Evolutionary conservation across 1,284 basidiomycete genomes (phyloP), one percentile per base, ranked within the genome.

Genomic region (Dichomitus squalens): DNA sequence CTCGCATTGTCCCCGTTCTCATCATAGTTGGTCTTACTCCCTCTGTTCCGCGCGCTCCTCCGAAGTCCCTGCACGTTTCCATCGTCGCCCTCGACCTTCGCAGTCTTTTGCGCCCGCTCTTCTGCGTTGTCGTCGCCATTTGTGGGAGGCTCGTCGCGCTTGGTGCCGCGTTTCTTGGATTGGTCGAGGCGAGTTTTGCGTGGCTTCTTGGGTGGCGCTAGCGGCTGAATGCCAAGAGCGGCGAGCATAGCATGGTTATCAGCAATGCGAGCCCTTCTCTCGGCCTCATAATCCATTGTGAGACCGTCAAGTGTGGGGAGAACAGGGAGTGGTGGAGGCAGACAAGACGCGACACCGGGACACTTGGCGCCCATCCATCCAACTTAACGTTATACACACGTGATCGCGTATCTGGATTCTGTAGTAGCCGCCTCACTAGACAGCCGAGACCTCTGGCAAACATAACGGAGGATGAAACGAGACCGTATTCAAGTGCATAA

Each of bases 11-110:
- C 43, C 1, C 65, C 65, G 31, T 74, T 71, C 21, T 72, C 72
- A 2, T 70, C 78, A 68, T 89, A 86, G 70, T 87, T 76, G 3
- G 83, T 68, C n/a, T 65, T 73, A 66, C 85, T 87, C 1, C 83
- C 84, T 3, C 78, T 74, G 61, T 86, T 85, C 49, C 90, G 79
- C 36, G 80, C 75, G 66, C 90, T 92, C 52, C 90, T 77, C 31
- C 90, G 81, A 49, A 79, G 63, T 8, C 76, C 68, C 4, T 56
- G 40, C 16, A 41, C 55, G 20, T 58, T 60, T 7, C 50, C 65
- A 12, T 43, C 49, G 3, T 43, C 56, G 9, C 48, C 40, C 18
- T 49, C 49, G 2, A 59, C 56, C 27, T 60, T 65, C 6, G 55
- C 38, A 4, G 55, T 39, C 55, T 72, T 64, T 38, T 48, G 63